Base-by-base conservation (phyloP, 176 grass and related monocot genomes). In the Oryza coarctata region DNA sequence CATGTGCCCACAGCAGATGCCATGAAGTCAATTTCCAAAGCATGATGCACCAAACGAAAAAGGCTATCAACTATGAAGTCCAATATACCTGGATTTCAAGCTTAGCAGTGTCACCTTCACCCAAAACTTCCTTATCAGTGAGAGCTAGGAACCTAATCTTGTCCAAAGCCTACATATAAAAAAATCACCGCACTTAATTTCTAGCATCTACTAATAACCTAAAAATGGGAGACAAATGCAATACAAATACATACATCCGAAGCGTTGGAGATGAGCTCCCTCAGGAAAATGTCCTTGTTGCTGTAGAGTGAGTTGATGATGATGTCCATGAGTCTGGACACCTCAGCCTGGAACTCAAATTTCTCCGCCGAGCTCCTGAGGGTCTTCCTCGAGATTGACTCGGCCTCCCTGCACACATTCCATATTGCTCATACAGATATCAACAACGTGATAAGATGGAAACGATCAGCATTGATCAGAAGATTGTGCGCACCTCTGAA, bases 261-360 rank as follows among this genome's bases (percentile, higher is more conserved):
- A 73, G 96, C 96, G 90, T 99, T 99, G 63, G 96, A 98, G 12
- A 98, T 95, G 28, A 98, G 93, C 84, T 98, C 96, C 86, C 95
- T 95, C 73, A 98, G 85, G 49, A 90, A 98, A 74, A 98, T 98
- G 61, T 98, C 96, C 87, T 98, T 98, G 92, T 98, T 98, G 69
- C 93, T 98, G 72, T 98, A 98, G 68, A 98, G 93, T 26, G 96
- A 98, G 74, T 98, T 98, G 79, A 99, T 99, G 82, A 99, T 83
- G 73, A 99, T 99, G 84, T 99, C 96, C 96, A 99, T 99, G 43
- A 95, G 91, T 18, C 96, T 92, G 78, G 96, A 95, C 77, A 98
- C 95, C 86, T 98, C 95, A 28, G 95, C 95, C 80, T 98, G 95
- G 90, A 98, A 98, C 80, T 98, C 95, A 85, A 98, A 98, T 74